Evolutionary conservation across 345 rosid genomes (phyloP).

Genomic region (Microcos paniculata): DNA sequence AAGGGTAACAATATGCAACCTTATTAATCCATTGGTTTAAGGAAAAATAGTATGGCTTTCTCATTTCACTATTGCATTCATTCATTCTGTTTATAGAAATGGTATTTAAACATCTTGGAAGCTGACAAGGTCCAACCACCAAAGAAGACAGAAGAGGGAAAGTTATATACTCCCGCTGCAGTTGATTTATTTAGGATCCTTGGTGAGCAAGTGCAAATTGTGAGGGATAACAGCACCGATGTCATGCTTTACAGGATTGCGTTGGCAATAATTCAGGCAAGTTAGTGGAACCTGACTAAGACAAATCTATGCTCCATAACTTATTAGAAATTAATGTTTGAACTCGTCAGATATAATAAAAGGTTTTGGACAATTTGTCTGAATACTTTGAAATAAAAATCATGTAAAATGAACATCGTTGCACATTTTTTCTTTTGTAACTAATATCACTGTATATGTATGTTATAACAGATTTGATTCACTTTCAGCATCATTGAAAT

Average conservation of each 20-base stretch:
- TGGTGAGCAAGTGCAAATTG: constrained; percentile 98
- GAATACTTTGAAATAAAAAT: neutral
- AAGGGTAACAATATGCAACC: constrained; percentile 46
- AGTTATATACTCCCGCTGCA: constrained; percentile 98
- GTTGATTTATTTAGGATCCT: constrained; percentile 98
- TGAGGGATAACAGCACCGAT: constrained; percentile 96
- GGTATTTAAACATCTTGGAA: constrained; percentile 95
- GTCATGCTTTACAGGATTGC: constrained; percentile 95
- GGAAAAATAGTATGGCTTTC: neutral
- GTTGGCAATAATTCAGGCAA: constrained; percentile 90
- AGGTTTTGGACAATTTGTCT: neutral
- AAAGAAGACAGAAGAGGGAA: constrained; percentile 98
- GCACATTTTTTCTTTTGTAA: neutral
- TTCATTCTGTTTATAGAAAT: constrained; percentile 58
- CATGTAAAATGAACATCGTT: neutral
- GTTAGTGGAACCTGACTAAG: constrained; percentile 17
- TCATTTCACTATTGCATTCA: constrained; percentile 13
- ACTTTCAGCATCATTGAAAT: neutral
- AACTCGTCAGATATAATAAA: neutral
- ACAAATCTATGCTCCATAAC: neutral
- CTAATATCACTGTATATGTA: neutral
- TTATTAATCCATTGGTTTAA: neutral
- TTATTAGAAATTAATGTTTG: neutral
- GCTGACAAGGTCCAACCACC: constrained; percentile 98
- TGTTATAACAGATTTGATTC: neutral